These are phyloP conservation scores for Camellia oleifera DNA, from an alignment of 179 eudicot genomes.

Conservation along the genomic window DNA sequence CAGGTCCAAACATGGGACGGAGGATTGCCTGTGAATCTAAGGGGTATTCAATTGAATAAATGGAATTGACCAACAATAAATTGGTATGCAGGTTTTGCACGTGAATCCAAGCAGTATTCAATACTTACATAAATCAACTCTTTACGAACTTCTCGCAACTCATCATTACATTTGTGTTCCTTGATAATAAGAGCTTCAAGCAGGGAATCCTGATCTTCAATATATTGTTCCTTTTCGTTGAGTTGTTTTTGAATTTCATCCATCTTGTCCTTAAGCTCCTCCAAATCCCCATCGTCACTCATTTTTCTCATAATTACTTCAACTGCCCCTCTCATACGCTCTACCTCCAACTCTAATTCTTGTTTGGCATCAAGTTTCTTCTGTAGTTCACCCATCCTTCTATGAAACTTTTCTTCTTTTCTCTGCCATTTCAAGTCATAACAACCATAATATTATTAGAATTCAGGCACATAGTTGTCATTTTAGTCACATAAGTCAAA, in stretches of 20 bases:
- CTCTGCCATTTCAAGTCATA: conserved; percentile 32
- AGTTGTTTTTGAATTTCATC: too few species aligned
- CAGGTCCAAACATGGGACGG: not conserved
- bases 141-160: conserved; percentile 69
- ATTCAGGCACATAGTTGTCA: not conserved
- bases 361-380: conserved; percentile 67
- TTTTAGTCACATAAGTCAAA: not conserved
- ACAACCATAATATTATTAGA: not conserved
- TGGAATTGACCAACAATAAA: too few species aligned
- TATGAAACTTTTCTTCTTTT: conserved; percentile 61
- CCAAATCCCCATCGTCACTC: conserved; percentile 41
- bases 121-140: conserved; percentile 59
- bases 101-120: too few species aligned
- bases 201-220: conserved; percentile 42
- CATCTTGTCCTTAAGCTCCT: conserved; percentile 38
- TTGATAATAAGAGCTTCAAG: conserved; percentile 53
- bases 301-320: conserved; percentile 42
- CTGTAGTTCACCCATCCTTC: conserved; percentile 48
- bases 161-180: conserved; percentile 69
- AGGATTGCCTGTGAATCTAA: too few species aligned
- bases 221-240: conserved; percentile 60
- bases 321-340: conserved; percentile 46
- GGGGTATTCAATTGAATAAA: too few species aligned
- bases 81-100: too few species aligned
- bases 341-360: conserved; percentile 49